These are phyloP conservation scores for Tetramitus jugosus DNA, from an alignment of 208 protist genomes.

Conservation along the genomic window DNA sequence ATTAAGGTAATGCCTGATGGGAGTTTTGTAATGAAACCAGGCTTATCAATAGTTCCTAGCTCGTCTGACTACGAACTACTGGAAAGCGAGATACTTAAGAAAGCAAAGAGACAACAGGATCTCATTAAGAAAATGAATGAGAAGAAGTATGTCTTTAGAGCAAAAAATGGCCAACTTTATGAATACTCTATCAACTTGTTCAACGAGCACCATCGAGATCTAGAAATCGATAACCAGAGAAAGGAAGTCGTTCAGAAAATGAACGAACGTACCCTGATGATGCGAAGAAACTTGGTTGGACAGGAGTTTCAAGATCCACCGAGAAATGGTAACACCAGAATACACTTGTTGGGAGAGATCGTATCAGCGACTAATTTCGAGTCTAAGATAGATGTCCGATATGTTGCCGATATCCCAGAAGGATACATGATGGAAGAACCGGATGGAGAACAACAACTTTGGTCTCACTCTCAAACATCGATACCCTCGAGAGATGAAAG, in stretches of 20 bases:
- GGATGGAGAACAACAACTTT: neutral
- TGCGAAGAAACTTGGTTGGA: conserved; percentile 9
- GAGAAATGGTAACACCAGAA: neutral
- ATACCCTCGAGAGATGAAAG: neutral
- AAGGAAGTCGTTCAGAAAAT: neutral
- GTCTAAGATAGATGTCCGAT: no score
- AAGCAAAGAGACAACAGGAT: neutral
- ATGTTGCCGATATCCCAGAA: neutral
- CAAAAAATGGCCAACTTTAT: neutral
- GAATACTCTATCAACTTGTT: conserved; percentile 1
- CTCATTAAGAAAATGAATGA: neutral
- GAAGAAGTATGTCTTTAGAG: conserved; percentile 9
- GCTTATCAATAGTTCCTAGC: neutral
- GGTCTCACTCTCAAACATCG: neutral
- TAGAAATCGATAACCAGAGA: neutral
- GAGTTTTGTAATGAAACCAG: conserved; percentile 15
- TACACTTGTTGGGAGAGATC: neutral
- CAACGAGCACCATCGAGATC: neutral
- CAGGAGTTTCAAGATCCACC: neutral
- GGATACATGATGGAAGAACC: neutral
- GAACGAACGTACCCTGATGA: neutral
- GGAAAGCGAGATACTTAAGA: neutral
- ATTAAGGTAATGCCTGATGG: conserved; percentile 4
- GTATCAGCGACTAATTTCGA: neutral
- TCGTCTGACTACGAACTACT: neutral